Evolutionary conservation across 2,329 filamentous ascomycete genomes (phyloP).

Genomic region (Botrytis tulipae): DNA sequence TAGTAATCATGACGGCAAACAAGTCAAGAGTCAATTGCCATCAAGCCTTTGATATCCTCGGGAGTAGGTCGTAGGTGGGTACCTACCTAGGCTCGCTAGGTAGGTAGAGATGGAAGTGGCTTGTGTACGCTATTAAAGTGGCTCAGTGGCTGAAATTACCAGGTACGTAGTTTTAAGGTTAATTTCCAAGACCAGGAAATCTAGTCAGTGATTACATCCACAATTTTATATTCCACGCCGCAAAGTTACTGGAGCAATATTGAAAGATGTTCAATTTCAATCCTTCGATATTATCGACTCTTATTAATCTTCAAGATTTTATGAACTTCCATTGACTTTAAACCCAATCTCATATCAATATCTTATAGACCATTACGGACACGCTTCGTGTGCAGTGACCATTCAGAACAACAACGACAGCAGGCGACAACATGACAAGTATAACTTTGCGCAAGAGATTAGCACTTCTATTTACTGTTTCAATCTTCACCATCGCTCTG

Average conservation of each 20-base stretch:
- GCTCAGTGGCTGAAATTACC: neutral
- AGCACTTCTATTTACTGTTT: constrained; percentile 1
- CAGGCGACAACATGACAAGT: constrained; percentile 1
- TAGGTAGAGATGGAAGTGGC: neutral
- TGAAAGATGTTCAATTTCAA: neutral
- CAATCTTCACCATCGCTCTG: constrained; percentile 4
- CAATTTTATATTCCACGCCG: neutral
- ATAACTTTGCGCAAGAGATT: constrained; percentile 11
- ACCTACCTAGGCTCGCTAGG: no score
- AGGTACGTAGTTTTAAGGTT: neutral
- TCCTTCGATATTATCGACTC: neutral
- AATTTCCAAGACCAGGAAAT: neutral
- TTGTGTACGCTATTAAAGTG: neutral
- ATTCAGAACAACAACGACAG: neutral
- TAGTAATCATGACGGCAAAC: neutral
- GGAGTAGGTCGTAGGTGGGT: no score
- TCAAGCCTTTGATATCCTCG: neutral
- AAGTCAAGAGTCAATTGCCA: neutral
- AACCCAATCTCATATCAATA: neutral
- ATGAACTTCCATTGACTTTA: neutral
- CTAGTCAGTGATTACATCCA: neutral
- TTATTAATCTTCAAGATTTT: neutral
- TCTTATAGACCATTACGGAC: neutral
- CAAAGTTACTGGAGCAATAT: neutral
- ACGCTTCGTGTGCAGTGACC: neutral